phyloP scores from a whole-genome alignment of 2,329 filamentous ascomycete genomes.

The Xylogone sp. region DNA sequence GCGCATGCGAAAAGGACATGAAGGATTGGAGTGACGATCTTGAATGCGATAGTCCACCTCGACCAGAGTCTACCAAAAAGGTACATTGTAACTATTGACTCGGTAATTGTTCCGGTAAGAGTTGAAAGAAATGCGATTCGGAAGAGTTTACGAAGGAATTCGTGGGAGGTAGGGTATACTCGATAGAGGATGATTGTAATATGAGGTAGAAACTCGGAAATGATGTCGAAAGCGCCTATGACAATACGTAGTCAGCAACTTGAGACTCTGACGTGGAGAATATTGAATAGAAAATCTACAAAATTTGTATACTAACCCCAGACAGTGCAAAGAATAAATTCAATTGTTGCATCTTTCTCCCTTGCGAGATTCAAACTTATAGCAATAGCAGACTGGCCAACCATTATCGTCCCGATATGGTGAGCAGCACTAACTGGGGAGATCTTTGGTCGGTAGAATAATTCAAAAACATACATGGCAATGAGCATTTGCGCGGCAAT shows the following conservation, averaged over 20 bases:
- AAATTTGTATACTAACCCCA: too few relatives aligned
- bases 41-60: constrained; percentile 34
- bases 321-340: too few relatives aligned
- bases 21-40: constrained; percentile 32
- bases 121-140: constrained; percentile 28
- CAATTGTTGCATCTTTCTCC: too few relatives aligned
- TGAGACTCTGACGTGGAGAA: too few relatives aligned
- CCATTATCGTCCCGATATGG: constrained; percentile 14
- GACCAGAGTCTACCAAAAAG: constrained; percentile 34
- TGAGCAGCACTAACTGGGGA: constrained; percentile 35
- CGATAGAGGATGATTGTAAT: constrained; percentile 37
- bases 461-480: constrained; percentile 36
- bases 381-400: constrained; percentile 32
- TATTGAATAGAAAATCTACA: too few relatives aligned
- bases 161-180: constrained; percentile 27
- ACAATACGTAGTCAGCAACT: constrained; percentile 13
- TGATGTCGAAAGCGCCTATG: constrained; percentile 36
- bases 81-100: constrained; percentile 35
- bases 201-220: constrained; percentile 38
- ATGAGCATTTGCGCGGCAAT: constrained; percentile 31
- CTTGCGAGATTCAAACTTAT: constrained; percentile 11
- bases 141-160: constrained; percentile 31
- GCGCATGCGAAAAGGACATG: constrained; percentile 33
- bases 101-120: constrained; percentile 28
- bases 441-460: constrained; percentile 32